Conservation (phyloP, 768 basidiomycete genomes). For the Lactarius pseudohatsudake region DNA sequence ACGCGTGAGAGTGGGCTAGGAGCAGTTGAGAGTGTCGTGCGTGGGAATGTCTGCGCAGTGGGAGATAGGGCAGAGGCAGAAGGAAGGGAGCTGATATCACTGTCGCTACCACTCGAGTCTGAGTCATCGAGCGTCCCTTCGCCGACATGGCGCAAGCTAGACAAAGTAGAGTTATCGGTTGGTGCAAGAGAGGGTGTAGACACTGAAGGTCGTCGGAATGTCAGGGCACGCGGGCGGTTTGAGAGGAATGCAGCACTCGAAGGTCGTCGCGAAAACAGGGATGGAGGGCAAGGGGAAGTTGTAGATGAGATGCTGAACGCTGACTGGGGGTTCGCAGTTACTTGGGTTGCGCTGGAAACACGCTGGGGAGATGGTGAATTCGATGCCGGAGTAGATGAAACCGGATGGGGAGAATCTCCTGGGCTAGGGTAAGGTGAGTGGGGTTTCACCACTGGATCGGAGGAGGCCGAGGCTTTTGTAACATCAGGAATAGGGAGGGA, state of each 20-base stretch:
- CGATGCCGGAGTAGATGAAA: constrained; percentile 17
- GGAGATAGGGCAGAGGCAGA: constrained; percentile 37
- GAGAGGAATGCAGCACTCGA: constrained; percentile 23
- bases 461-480: constrained; percentile 29
- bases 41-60: constrained; percentile 33
- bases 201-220: constrained; percentile 47
- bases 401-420: constrained; percentile 15
- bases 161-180: constrained; percentile 37
- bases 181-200: constrained; percentile 37
- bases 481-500: constrained; percentile 20
- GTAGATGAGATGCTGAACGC: constrained; percentile 24
- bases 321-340: constrained; percentile 21
- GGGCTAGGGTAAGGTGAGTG: constrained; percentile 13
- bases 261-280: constrained; percentile 26
- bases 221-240: constrained; percentile 31
- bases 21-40: constrained; percentile 34
- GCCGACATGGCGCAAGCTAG: constrained; percentile 62
- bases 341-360: constrained; percentile 17
- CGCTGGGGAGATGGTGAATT: constrained; percentile 28
- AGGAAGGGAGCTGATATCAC: constrained; percentile 23
- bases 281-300: constrained; percentile 15
- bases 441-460: constrained; percentile 33
- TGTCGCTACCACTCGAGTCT: constrained; percentile 53
- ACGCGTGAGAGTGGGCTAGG: constrained; percentile 70
- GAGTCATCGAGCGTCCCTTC: constrained; percentile 80